phyloP scores from a whole-genome alignment of 371 early-diverging fungal species.

The Mucor racemosus region DNA sequence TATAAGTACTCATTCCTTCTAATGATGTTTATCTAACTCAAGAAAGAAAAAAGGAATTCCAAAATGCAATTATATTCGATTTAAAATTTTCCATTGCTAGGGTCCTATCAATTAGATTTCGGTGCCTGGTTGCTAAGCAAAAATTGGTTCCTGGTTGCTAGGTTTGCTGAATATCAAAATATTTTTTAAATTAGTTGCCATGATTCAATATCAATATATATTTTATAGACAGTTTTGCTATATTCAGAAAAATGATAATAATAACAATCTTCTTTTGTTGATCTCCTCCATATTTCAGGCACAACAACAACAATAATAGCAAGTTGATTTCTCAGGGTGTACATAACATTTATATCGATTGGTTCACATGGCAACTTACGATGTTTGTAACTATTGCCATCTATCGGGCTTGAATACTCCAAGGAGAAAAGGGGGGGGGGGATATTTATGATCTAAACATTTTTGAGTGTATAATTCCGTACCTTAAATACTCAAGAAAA shows the following conservation, averaged over 20 bases:
- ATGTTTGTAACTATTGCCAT: not conserved
- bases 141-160: not conserved
- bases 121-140: not conserved
- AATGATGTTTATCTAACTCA: not conserved
- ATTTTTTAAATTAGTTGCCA: not conserved
- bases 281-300: not conserved
- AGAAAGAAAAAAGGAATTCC: not conserved
- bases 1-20: no score
- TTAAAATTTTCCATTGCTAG: not conserved
- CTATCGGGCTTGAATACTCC: not conserved
- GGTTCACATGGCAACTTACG: constrained; percentile 6
- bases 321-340: not conserved
- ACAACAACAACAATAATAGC: not conserved
- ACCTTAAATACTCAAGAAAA: not conserved
- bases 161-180: not conserved
- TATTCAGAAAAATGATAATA: constrained; percentile 1
- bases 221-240: not conserved
- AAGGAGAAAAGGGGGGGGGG: not conserved
- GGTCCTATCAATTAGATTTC: not conserved
- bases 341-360: not conserved
- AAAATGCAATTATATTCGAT: not conserved
- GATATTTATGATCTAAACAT: not conserved
- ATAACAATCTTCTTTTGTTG: not conserved
- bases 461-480: not conserved
- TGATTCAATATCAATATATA: not conserved